Base-by-base conservation (phyloP, 176 grass and related monocot genomes). In the Carex cristatella region DNA sequence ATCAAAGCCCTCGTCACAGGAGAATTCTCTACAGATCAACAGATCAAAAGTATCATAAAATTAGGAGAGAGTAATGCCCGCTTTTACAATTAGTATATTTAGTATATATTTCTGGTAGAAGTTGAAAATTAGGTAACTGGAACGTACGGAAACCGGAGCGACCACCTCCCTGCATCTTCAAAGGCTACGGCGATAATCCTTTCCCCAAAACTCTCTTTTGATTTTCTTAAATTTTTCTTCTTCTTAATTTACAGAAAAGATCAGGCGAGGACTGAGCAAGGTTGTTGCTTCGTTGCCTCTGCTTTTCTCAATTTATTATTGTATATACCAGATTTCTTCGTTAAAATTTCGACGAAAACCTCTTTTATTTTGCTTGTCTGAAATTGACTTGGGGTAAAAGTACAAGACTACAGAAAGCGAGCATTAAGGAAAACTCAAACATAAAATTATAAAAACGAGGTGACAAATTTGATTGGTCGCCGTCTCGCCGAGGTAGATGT, bases 141-240 rank as follows among this genome's bases (percentile, higher is more conserved):
- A 66, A 10, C 27, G 40, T 83, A 83, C 81, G 81, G 63, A 83
- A 83, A 53, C 81, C 81, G 59, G 81, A 83, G 81, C 68, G 81
- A 8, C 81, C 61, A 42, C 81, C 81, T 28, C 81, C 60, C 33
- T 83, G 60, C 81, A 83, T 83, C 81, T 69, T 66, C 81, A 49
- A 68, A 68, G 33, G 42, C 58, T 81, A 10, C 3, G 57, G 58
- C 33, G 32, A 81, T 44, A 12, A 83, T 30, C 68, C 38, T 5
- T 42, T 57, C 73, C 32, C 49, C 72, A 30, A 53, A 30, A 31
- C 6, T 56, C 49, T 77, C 73, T 77, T 54, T 27, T 23, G 2
- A 8, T 32, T 56, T 77, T 30, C 49, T 27, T 13, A 19, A 40
- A 40, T 5, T 56, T 15, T 2, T 30, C 18, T 65, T 19, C 27